These are phyloP conservation scores for Patellifolia procumbens DNA, from an alignment of 179 eudicot genomes.

Conservation along the genomic window DNA sequence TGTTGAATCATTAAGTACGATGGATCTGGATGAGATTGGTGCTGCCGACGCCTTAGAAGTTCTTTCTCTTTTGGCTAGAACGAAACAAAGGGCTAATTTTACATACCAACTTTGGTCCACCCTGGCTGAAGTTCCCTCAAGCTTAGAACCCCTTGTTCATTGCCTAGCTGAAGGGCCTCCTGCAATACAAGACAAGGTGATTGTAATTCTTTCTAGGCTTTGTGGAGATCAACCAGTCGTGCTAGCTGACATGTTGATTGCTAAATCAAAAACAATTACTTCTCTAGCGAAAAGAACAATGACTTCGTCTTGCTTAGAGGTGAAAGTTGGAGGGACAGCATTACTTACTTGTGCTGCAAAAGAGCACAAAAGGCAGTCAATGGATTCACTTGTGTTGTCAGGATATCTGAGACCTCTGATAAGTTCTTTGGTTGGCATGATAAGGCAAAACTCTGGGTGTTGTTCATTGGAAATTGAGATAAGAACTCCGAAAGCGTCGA, in stretches of 20 bases:
- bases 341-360: constrained; percentile 86
- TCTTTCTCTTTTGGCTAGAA: constrained; percentile 54
- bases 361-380: constrained; percentile 48
- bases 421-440: constrained; percentile 54
- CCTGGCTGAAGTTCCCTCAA: constrained; percentile 62
- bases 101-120: constrained; percentile 48
- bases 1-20: constrained; percentile 51
- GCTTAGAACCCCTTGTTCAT: constrained; percentile 73
- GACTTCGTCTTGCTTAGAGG: constrained; percentile 62
- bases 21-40: constrained; percentile 61
- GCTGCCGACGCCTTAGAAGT: constrained; percentile 67
- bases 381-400: constrained; percentile 58
- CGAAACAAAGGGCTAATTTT: constrained; percentile 48
- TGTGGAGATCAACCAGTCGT: constrained; percentile 64
- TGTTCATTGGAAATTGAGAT: constrained; percentile 57
- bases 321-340: constrained; percentile 86
- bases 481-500: constrained; percentile 50
- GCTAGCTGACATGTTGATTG: constrained; percentile 64
- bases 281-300: constrained; percentile 60
- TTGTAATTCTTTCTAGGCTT: constrained; percentile 77
- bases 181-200: constrained; percentile 81
- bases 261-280: constrained; percentile 48
- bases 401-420: constrained; percentile 58
- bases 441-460: constrained; percentile 48
- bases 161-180: constrained; percentile 66